Conservation (phyloP, 176 grass and related monocot genomes). For the Carex cristatella region DNA sequence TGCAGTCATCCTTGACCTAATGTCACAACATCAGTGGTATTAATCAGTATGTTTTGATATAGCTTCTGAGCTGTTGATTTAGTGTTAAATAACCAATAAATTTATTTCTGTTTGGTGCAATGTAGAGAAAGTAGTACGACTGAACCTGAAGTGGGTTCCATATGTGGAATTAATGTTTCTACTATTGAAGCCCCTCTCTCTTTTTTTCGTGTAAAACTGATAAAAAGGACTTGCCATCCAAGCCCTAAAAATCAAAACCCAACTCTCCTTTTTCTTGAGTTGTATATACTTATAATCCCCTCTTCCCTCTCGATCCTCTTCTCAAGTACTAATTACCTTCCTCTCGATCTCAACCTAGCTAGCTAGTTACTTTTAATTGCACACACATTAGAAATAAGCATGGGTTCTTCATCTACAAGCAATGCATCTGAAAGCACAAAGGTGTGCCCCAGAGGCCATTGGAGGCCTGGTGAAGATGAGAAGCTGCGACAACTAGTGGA, state of each 20-base stretch:
- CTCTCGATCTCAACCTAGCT: background rate
- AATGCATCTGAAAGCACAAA: slow-evolving; percentile 51
- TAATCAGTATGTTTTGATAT: background rate
- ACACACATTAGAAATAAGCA: slow-evolving; percentile 3
- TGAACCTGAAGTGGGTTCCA: slow-evolving; percentile 9
- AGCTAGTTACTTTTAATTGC: background rate
- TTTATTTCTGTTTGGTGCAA: background rate
- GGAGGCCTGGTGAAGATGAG: slow-evolving; percentile 80
- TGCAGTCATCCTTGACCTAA: background rate
- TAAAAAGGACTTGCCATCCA: slow-evolving; percentile 59
- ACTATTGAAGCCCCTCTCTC: background rate
- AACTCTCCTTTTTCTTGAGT: background rate
- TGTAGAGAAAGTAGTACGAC: background rate
- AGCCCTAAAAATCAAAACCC: slow-evolving; percentile 43
- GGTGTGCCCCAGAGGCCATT: slow-evolving; percentile 71
- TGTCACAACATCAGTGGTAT: background rate
- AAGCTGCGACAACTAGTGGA: slow-evolving; percentile 65
- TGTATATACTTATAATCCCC: slow-evolving; percentile 19
- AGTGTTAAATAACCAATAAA: background rate
- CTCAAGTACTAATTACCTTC: background rate
- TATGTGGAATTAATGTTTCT: slow-evolving; percentile 4
- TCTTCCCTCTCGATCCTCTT: background rate
- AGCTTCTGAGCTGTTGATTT: background rate
- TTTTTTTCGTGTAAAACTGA: slow-evolving; percentile 71
- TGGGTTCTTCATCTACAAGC: slow-evolving; percentile 49